Base-by-base conservation (phyloP, 805 yeast species). In the Metschnikowia anglica region DNA sequence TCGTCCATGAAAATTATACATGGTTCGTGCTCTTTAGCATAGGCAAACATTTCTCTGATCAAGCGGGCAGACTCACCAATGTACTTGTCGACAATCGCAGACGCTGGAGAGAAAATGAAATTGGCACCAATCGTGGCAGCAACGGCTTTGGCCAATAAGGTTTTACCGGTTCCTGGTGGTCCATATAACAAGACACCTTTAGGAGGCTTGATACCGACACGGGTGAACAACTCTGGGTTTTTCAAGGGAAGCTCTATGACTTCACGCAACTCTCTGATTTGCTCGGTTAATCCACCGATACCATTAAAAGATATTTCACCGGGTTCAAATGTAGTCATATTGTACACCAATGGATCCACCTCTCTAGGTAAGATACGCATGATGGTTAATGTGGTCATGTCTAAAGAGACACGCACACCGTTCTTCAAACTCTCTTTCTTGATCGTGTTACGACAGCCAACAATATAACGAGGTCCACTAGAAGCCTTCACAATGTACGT, bases 111-210 rank as follows among this genome's bases (percentile, higher is more conserved):
- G 59, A 93, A 93, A 50, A 91, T 91, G 71, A 91, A 91, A 68
- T 91, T 91, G 27, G 97, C 97, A 43, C 98, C 98, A 59, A 93
- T 88, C 4, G 98, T 93, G 33, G 98, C 98, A 4, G 99, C 98
- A 34, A 90, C 97, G 0, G 98, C 98, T 60, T 93, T 90, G 13
- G 99, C 99, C 59, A 91, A 76, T 46, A 91, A 72, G 0, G 99
- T 91, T 65, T 91, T 91, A 61, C 99, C 98, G 0, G 99, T 93
- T 58, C 99, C 99, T 18, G 99, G 99, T 5, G 99, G 99, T 6
- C 99, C 99, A 61, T 93, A 93, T 39, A 93, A 74, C 49, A 93
- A 72, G 20, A 91, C 98, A 64, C 98, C 99, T 67, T 93, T 93
- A 44, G 99, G 99, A n/a, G 97, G 96, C 62, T 89, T 89, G 66